phyloP scores from a whole-genome alignment of 208 protist species.

The Trypanosoma avium region DNA sequence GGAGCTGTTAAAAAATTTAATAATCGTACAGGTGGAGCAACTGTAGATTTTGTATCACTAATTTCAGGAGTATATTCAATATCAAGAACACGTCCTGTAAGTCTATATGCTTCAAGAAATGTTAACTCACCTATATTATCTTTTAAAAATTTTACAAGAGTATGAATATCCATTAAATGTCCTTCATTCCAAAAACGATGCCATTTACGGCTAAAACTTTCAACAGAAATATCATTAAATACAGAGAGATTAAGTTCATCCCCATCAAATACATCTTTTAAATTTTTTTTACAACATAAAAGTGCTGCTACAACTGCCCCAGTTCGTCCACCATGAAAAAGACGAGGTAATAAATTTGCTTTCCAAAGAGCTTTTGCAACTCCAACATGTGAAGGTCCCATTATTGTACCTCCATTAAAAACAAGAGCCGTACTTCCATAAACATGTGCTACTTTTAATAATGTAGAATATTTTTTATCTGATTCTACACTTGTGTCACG shows the following conservation, averaged over 20 bases:
- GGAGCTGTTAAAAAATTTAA: slow-evolving; percentile 82
- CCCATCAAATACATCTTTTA: slow-evolving; percentile 24
- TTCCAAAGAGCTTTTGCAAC: slow-evolving; percentile 68
- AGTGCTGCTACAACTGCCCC: slow-evolving; percentile 68
- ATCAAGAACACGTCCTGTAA: slow-evolving; percentile 76
- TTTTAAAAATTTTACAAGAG: slow-evolving; percentile 52
- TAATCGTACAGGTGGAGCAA: slow-evolving; percentile 18
- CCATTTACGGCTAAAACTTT: slow-evolving; percentile 13
- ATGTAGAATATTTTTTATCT: slow-evolving; percentile 32
- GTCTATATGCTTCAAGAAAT: slow-evolving; percentile 78
- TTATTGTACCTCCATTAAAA: slow-evolving; percentile 53
- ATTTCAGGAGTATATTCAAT: slow-evolving; percentile 49
- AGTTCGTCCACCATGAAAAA: slow-evolving; percentile 64
- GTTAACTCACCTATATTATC: slow-evolving; percentile 70
- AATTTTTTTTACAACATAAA: slow-evolving; percentile 52
- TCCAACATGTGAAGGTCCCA: slow-evolving; percentile 66
- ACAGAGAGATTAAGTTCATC: slow-evolving; percentile 13
- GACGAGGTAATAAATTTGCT: slow-evolving; percentile 47
- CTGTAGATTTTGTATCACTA: slow-evolving; percentile 10
- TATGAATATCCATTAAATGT: slow-evolving; percentile 53
- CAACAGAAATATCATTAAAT: slow-evolving; percentile 10
- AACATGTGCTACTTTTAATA: slow-evolving; percentile 38
- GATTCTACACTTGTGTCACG: slow-evolving; percentile 7
- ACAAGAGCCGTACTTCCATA: slow-evolving; percentile 65
- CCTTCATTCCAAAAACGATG: slow-evolving; percentile 37